Conservation (phyloP, 129 eudicot species). For the Tanacetum coccineum region DNA sequence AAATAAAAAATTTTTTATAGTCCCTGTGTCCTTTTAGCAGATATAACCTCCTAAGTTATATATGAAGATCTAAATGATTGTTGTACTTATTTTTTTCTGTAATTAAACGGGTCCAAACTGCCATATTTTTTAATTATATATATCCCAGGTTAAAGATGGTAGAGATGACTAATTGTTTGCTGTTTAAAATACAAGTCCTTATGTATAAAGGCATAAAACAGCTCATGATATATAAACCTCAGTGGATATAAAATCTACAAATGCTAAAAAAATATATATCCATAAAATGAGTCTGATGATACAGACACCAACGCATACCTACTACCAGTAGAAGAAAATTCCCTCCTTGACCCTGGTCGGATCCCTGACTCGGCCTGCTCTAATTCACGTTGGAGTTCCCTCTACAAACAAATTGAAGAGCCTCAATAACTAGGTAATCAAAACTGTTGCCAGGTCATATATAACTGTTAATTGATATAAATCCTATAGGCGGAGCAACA, state of each 20-base stretch:
- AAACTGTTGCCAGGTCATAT: neutral
- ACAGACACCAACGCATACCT: slow-evolving; percentile 41
- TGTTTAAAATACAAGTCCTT: no score
- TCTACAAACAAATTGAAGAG: slow-evolving; percentile 38
- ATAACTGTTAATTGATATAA: neutral
- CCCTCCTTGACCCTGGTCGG: slow-evolving; percentile 66
- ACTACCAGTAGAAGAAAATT: slow-evolving; percentile 59
- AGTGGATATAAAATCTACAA: neutral
- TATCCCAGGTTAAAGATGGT: no score
- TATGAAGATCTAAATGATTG: no score
- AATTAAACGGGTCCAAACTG: no score
- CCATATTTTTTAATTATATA: no score
- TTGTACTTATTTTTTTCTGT: no score
- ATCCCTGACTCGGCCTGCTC: slow-evolving; percentile 84
- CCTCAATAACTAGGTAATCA: neutral
- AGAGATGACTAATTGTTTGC: no score
- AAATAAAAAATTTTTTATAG: no score
- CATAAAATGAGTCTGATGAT: neutral
- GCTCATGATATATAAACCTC: no score
- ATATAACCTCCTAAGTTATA: no score
- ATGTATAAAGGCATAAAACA: no score
- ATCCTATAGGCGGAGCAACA: neutral
- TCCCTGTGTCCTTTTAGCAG: no score
- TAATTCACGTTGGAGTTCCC: slow-evolving; percentile 85
- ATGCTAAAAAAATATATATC: neutral